phyloP scores from a whole-genome alignment of 805 yeast species.

The Kockiozyma suomiensis region DNA sequence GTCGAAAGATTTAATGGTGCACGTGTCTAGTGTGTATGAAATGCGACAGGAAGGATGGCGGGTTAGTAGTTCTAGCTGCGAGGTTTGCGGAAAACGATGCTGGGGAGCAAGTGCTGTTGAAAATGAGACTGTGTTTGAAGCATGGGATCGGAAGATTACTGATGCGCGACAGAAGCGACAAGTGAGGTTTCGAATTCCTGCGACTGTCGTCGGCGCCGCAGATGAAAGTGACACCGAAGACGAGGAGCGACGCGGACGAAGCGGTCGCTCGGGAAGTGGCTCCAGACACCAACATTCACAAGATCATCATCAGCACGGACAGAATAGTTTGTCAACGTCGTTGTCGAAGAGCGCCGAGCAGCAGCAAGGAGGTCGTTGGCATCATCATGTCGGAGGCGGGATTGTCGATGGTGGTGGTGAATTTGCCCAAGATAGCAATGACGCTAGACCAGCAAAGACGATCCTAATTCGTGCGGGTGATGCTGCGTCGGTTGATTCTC shows the following conservation, averaged over 20 bases:
- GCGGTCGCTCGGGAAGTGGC: neutral
- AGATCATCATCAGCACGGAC: no score
- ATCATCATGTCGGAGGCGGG: constrained; percentile 10
- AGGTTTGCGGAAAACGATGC: constrained; percentile 34
- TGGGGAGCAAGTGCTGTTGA: constrained; percentile 33
- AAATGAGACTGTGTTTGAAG: constrained; percentile 15
- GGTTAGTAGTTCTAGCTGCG: constrained; percentile 27
- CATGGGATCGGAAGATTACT: constrained; percentile 30
- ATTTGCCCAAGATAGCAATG: neutral
- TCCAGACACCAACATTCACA: no score
- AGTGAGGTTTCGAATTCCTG: constrained; percentile 7
- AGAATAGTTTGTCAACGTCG: neutral
- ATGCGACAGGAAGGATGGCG: constrained; percentile 34
- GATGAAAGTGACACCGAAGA: neutral
- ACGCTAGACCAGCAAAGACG: neutral
- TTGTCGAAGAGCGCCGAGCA: constrained; percentile 8
- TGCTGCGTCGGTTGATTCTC: constrained; percentile 1
- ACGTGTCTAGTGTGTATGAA: constrained; percentile 25
- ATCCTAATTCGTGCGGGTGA: neutral
- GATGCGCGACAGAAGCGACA: constrained; percentile 7
- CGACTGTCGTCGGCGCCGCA: neutral
- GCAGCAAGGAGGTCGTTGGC: constrained; percentile 7
- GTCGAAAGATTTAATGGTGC: constrained; percentile 32
- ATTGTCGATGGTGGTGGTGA: neutral
- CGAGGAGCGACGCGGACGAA: neutral